Percentiles rank a stretch among this genome's conserved stretches.
phyloP scores from a whole-genome alignment of 2,329 filamentous ascomycete species.

The Alternaria hordeiaustralica region DNA sequence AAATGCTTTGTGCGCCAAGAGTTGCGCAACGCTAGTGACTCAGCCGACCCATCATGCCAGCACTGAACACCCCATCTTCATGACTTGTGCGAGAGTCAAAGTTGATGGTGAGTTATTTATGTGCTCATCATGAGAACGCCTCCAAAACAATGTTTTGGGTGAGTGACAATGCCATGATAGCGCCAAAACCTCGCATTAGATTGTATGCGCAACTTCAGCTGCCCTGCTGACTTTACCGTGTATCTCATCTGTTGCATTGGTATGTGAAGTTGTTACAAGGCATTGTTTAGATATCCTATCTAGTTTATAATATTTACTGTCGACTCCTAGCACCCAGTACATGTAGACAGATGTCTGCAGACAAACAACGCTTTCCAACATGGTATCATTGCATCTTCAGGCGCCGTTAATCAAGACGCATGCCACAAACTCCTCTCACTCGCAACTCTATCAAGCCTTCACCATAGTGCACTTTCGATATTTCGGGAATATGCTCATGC shows the following conservation, averaged over 20 bases:
- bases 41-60: neutral
- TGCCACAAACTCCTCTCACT: slow-evolving; percentile 1
- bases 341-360: neutral
- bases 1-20: slow-evolving; percentile 25
- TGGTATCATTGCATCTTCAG: slow-evolving; percentile 25
- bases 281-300: neutral
- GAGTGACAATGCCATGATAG: neutral
- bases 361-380: neutral
- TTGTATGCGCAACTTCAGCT: neutral
- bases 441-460: slow-evolving; percentile 5
- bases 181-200: neutral
- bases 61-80: neutral
- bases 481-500: slow-evolving; percentile 20
- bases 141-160: neutral
- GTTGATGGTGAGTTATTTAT: too few relatives aligned
- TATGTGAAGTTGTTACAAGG: neutral
- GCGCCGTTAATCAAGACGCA: slow-evolving; percentile 8
- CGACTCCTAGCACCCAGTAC: neutral
- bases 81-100: neutral
- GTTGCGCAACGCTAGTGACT: slow-evolving; percentile 19
- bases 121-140: neutral
- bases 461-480: neutral
- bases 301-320: neutral
- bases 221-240: neutral
- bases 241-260: neutral